These are phyloP conservation scores for Fonsecaea nubica DNA, from an alignment of 2,329 filamentous ascomycete genomes.

Conservation along the genomic window DNA sequence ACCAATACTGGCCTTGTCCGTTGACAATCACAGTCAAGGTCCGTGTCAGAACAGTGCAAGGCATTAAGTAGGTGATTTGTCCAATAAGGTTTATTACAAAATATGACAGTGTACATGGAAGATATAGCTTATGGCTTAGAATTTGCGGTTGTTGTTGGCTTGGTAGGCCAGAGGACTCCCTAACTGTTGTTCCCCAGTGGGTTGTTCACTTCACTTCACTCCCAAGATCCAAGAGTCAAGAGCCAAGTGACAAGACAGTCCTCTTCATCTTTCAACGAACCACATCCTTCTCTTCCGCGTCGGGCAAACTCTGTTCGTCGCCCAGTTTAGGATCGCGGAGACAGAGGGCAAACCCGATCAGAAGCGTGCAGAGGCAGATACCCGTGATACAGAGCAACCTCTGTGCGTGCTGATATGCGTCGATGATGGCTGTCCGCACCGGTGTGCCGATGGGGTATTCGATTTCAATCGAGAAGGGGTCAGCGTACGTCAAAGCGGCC, in stretches of 20 bases:
- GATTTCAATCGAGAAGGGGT: conserved; percentile 50
- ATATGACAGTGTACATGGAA: background rate
- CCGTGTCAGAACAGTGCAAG: background rate
- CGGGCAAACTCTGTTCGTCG: conserved; percentile 54
- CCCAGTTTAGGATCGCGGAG: conserved; percentile 56
- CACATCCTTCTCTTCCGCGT: conserved; percentile 46
- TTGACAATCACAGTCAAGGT: background rate
- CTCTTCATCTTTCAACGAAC: conserved; percentile 13
- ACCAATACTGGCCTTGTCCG: background rate
- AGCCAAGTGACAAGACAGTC: background rate
- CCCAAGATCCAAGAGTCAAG: background rate
- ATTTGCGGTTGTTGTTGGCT: background rate
- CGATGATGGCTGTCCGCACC: conserved; percentile 52
- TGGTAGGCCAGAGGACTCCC: background rate
- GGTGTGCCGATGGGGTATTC: conserved; percentile 54
- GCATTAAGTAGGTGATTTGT: background rate
- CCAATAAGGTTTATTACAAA: background rate
- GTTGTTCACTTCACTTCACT: background rate
- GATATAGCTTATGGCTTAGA: background rate
- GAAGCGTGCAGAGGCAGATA: conserved; percentile 55
- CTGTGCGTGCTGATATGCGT: conserved; percentile 56
- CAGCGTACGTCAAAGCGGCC: conserved; percentile 50
- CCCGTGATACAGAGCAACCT: conserved; percentile 58
- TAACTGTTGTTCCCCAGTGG: background rate
- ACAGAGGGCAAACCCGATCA: conserved; percentile 55